These are phyloP conservation scores for Pleurotus djamor DNA, from an alignment of 768 basidiomycete genomes.

Conservation along the genomic window DNA sequence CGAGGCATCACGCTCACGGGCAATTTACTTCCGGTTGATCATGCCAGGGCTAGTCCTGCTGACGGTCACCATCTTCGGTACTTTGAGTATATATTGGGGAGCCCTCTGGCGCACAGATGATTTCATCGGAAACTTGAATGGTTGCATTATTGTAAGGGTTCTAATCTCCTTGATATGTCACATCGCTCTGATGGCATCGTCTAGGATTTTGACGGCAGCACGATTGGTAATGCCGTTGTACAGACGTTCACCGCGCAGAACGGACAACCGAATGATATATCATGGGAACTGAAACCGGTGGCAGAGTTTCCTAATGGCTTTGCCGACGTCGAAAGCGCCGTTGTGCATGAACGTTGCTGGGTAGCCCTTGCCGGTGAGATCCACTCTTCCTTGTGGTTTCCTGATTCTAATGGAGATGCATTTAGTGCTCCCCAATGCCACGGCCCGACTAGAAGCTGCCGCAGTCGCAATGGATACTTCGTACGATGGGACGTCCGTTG, in stretches of 20 bases:
- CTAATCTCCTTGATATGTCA: neutral
- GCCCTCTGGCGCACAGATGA: conserved; percentile 39
- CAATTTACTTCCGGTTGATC: conserved; percentile 42
- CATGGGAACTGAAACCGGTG: conserved; percentile 43
- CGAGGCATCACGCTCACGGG: conserved; percentile 24
- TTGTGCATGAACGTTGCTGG: conserved; percentile 54
- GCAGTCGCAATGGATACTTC: conserved; percentile 34
- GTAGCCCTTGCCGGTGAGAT: conserved; percentile 45
- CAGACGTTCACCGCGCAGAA: conserved; percentile 30
- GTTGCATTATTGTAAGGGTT: conserved; percentile 54
- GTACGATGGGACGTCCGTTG: conserved; percentile 46
- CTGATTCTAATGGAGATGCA: neutral
- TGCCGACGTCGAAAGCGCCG: conserved; percentile 35
- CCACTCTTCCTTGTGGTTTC: conserved; percentile 14
- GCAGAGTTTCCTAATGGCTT: conserved; percentile 42
- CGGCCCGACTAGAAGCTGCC: conserved; percentile 29
- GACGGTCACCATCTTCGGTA: conserved; percentile 39
- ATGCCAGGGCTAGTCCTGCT: conserved; percentile 31
- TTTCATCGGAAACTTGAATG: conserved; percentile 38
- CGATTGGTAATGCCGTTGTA: conserved; percentile 45
- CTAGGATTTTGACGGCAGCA: conserved; percentile 61
- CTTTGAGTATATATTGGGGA: conserved; percentile 61
- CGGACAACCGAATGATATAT: conserved; percentile 19
- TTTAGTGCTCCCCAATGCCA: conserved; percentile 41
- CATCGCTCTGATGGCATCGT: neutral